These are phyloP conservation scores for Xylaria sp. DNA, from an alignment of 2,329 filamentous ascomycete species.

Conservation along the genomic window DNA sequence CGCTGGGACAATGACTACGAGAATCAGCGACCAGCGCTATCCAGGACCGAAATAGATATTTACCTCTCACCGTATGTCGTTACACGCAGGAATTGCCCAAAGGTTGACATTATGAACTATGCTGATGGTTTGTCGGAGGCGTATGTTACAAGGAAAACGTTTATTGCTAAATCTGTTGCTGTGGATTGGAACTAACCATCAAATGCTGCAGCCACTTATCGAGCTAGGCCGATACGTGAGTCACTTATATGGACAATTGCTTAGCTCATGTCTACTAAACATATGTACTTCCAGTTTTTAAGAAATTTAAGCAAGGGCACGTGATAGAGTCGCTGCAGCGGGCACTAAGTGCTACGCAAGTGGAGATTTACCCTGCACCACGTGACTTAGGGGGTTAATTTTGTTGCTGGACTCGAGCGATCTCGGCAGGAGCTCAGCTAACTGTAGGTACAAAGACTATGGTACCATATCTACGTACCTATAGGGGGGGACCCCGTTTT, in stretches of 20 bases:
- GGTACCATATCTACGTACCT: too few species aligned
- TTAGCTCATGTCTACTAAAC: too few species aligned
- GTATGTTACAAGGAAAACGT: constrained; percentile 11
- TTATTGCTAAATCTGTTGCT: constrained; percentile 17
- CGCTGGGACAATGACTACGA: constrained; percentile 15
- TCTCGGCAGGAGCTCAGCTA: too few species aligned
- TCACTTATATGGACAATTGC: not conserved
- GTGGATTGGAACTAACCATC: constrained; percentile 8
- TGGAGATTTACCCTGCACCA: too few species aligned
- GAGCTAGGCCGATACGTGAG: constrained; percentile 1
- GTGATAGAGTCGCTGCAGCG: too few species aligned
- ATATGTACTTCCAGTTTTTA: too few species aligned
- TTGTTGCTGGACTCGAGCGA: too few species aligned
- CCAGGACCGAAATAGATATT: constrained; percentile 7
- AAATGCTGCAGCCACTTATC: constrained; percentile 11
- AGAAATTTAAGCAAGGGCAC: too few species aligned
- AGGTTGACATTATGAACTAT: constrained; percentile 17
- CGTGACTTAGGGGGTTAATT: too few species aligned
- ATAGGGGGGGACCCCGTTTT: too few species aligned
- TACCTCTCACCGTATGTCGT: constrained; percentile 25
- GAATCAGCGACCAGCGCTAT: constrained; percentile 15
- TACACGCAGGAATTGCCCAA: constrained; percentile 14
- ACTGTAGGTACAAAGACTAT: too few species aligned
- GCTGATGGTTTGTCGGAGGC: constrained; percentile 7
- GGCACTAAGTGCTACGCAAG: too few species aligned